phyloP scores from a whole-genome alignment of 352 stramenopile species.

The Albugo laibachii region DNA sequence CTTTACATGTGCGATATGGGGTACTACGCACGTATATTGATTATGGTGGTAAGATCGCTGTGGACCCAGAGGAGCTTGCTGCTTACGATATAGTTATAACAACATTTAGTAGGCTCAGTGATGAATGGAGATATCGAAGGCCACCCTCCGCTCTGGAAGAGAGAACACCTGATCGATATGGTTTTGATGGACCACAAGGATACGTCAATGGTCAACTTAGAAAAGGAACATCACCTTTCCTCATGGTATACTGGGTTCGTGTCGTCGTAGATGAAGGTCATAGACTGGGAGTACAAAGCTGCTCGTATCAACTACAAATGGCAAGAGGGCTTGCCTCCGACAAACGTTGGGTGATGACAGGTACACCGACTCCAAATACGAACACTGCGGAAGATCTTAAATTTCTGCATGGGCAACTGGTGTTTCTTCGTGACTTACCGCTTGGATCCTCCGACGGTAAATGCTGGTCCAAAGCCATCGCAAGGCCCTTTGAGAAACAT shows the following conservation, averaged over 20 bases:
- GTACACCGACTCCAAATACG: constrained; percentile 86
- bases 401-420: constrained; percentile 79
- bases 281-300: constrained; percentile 60
- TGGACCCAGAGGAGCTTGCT: constrained; percentile 20
- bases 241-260: constrained; percentile 65
- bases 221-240: constrained; percentile 26
- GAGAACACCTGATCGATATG: constrained; percentile 40
- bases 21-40: constrained; percentile 29
- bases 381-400: constrained; percentile 67
- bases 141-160: constrained; percentile 37
- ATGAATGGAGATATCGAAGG: constrained; percentile 42
- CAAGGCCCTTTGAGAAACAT: constrained; percentile 44
- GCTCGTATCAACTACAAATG: constrained; percentile 59
- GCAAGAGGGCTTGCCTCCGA: constrained; percentile 62
- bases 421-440: constrained; percentile 79
- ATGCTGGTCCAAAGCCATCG: constrained; percentile 57
- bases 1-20: constrained; percentile 18
- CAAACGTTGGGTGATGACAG: constrained; percentile 93
- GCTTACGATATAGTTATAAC: constrained; percentile 54
- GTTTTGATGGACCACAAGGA: constrained; percentile 20
- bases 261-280: constrained; percentile 94
- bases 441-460: constrained; percentile 64
- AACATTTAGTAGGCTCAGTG: constrained; percentile 32
- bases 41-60: constrained; percentile 15
- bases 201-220: constrained; percentile 40